Evolutionary conservation across 371 early-diverging fungal species (phyloP).

Genomic region (Syncephalastrum racemosum): DNA sequence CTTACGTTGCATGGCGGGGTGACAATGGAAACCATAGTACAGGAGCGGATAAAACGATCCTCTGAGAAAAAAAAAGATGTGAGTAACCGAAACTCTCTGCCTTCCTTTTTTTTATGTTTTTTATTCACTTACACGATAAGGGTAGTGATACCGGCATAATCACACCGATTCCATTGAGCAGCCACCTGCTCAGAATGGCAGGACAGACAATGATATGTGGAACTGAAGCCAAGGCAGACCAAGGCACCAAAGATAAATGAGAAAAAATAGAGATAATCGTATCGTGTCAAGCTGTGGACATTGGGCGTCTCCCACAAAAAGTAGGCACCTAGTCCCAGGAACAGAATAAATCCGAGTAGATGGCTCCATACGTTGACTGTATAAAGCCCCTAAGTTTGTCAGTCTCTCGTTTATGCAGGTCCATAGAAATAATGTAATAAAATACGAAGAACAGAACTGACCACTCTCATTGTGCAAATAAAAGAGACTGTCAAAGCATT

Average conservation of each 20-base stretch:
- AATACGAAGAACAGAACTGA: not conserved
- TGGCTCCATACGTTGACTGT: constrained; percentile 87
- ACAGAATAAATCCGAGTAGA: constrained; percentile 68
- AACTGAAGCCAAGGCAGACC: constrained; percentile 78
- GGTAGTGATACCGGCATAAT: constrained; percentile 90
- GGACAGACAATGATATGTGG: constrained; percentile 81
- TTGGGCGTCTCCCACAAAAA: constrained; percentile 48
- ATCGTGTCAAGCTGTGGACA: constrained; percentile 49
- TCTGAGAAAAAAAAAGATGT: constrained; percentile 24
- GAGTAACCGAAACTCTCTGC: not conserved
- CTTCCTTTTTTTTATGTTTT: too few relatives aligned
- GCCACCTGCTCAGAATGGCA: constrained; percentile 82
- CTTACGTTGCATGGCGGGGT: constrained; percentile 30
- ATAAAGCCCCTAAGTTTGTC: constrained; percentile 1
- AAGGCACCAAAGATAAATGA: constrained; percentile 72
- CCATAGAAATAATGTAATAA: not conserved
- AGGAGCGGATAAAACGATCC: constrained; percentile 77
- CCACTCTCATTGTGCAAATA: constrained; percentile 86
- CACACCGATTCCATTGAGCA: constrained; percentile 77
- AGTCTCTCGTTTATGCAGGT: not conserved
- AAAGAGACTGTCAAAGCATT: constrained; percentile 73
- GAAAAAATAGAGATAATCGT: constrained; percentile 67
- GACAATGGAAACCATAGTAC: constrained; percentile 63
- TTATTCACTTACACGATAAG: constrained; percentile 67
- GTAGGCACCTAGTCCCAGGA: constrained; percentile 55